Conservation (phyloP, 306 rosid genomes). For the Vachellia pachyceras region DNA sequence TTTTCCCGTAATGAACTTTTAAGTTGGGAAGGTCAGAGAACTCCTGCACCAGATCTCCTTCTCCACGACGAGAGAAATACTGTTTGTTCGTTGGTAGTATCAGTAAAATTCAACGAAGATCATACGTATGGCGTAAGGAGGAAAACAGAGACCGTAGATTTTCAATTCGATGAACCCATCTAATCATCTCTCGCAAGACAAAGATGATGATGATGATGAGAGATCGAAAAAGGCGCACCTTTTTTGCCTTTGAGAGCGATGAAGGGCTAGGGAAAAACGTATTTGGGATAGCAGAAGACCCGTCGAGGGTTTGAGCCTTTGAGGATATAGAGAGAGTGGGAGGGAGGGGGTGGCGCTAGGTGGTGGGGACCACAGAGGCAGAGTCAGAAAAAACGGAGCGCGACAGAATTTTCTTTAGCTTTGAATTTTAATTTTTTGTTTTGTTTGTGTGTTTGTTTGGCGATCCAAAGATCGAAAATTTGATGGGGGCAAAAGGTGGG, state of each 20-base stretch:
- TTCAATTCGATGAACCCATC: slow-evolving; percentile 11
- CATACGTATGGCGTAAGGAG: slow-evolving; percentile 41
- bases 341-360: slow-evolving; percentile 19
- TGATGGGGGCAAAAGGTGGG: background rate
- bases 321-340: background rate
- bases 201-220: slow-evolving; percentile 3
- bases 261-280: background rate
- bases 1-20: slow-evolving; percentile 11
- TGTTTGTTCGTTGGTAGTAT: background rate
- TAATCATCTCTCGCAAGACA: slow-evolving; percentile 1
- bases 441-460: background rate
- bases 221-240: background rate
- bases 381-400: slow-evolving; percentile 50
- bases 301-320: too few relatives aligned
- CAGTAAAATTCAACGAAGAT: slow-evolving; percentile 25
- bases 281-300: slow-evolving; percentile 7
- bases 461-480: background rate
- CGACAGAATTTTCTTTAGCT: slow-evolving; percentile 8
- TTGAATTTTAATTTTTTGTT: background rate
- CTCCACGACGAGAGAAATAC: slow-evolving; percentile 8
- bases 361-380: slow-evolving; percentile 46
- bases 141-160: slow-evolving; percentile 41
- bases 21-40: slow-evolving; percentile 15
- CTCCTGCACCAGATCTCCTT: slow-evolving; percentile 43
- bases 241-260: background rate